Evolutionary conservation across 1,139 yeast species (phyloP), one percentile per base, ranked within the genome.

Genomic region (Debaryomyces fabryi): DNA sequence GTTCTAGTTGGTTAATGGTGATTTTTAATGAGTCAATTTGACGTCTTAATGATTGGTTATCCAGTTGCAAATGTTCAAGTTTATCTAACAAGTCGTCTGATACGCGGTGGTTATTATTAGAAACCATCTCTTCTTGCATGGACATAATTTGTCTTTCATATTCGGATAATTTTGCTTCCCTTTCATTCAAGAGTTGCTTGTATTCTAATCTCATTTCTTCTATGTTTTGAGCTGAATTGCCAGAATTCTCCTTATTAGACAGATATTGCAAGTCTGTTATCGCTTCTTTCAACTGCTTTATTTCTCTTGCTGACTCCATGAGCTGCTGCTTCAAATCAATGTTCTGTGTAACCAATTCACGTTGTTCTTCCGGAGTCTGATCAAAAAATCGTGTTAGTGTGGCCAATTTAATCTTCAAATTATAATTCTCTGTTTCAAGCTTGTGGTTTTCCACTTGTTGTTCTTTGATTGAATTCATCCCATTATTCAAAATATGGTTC

Each of bases 401-500:
- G 18, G 81, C 76, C 42, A 83, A 69, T 55, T 83, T 82, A 38
- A 86, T 74, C 58, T 82, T 81, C 55, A 87, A 70, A 54, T 82
- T 79, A 58, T 83, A 79, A 55, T 85, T 86, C 48, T 86, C 91
- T 24, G 78, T 74, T 52, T 81, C 76, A 42, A 85, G 67, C 44
- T 70, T 69, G 41, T 79, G 72, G 35, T 80, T 68, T 40, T 75
- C 71, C 42, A 76, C 74, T 54, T 81, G 82, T 56, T 83, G 88
- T 52, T 76, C 83, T 52, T 74, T 80, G 12, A 85, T 67, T 2
- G 75, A 67, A 20, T 66, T 62, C 30, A 54, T 47, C 2, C 76
- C 75, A 40, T 64, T 63, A 45, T 57, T 59, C 18, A 70, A 56
- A 44, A 60, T 52, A 39, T 33, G 23, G 21, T 44, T 44, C 15